Evolutionary conservation across 2,329 filamentous ascomycete genomes (phyloP).

Genomic region (Fusarium xylarioides): DNA sequence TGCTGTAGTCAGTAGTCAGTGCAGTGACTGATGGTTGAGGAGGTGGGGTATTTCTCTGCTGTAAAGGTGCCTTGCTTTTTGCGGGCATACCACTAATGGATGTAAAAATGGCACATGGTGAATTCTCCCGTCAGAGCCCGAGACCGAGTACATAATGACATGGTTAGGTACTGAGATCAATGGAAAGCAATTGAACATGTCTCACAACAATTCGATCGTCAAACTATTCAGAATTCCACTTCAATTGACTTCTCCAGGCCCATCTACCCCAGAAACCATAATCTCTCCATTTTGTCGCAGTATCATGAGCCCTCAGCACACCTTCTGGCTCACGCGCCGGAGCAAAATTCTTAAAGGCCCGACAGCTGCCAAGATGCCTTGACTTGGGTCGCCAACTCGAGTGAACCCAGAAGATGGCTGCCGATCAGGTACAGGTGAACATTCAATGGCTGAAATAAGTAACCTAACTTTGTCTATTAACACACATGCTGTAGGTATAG

Average conservation of each 20-base stretch:
- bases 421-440: constrained; percentile 39
- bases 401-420: constrained; percentile 23
- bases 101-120: constrained; percentile 34
- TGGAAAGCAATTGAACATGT: constrained; percentile 7
- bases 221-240: background rate
- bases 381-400: constrained; percentile 4
- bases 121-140: background rate
- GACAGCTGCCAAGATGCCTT: constrained; percentile 33
- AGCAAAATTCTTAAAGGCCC: constrained; percentile 21
- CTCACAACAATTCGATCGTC: background rate
- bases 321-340: constrained; percentile 24
- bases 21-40: background rate
- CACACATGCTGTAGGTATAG: constrained; percentile 10
- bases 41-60: constrained; percentile 25
- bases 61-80: constrained; percentile 29
- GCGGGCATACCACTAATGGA: background rate
- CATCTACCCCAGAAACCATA: background rate
- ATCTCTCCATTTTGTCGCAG: background rate
- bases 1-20: background rate
- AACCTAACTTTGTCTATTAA: constrained; percentile 10
- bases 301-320: constrained; percentile 10
- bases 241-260: background rate
- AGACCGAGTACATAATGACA: background rate
- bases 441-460: constrained; percentile 34
- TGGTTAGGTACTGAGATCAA: background rate